Conservation (phyloP, 768 basidiomycete genomes). For the Suillus americanus region DNA sequence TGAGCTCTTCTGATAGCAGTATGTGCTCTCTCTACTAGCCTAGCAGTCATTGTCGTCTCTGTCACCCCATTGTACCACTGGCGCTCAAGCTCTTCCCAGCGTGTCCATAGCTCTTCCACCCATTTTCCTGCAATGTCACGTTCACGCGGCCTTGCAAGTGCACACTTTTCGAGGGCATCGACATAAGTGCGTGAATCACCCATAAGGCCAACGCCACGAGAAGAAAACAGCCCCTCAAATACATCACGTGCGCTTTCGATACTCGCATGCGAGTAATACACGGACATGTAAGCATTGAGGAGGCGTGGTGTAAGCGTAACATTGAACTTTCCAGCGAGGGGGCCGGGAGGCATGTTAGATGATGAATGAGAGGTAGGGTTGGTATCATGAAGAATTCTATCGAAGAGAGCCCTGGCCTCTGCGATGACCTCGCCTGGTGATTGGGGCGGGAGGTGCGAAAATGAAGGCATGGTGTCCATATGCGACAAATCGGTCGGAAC, state of each 20-base stretch:
- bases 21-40: slow-evolving; percentile 70
- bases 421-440: slow-evolving; percentile 66
- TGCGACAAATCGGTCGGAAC: background rate
- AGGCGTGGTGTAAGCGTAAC: slow-evolving; percentile 63
- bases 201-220: slow-evolving; percentile 24
- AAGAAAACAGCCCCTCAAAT: slow-evolving; percentile 50
- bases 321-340: slow-evolving; percentile 46
- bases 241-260: slow-evolving; percentile 48
- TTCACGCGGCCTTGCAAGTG: slow-evolving; percentile 41
- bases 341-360: background rate
- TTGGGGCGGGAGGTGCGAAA: slow-evolving; percentile 66
- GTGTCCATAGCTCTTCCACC: slow-evolving; percentile 63
- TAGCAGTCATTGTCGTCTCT: slow-evolving; percentile 25
- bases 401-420: slow-evolving; percentile 68
- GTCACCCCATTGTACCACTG: slow-evolving; percentile 30
- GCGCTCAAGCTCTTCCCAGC: slow-evolving; percentile 56
- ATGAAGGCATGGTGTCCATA: slow-evolving; percentile 16
- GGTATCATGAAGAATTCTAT: slow-evolving; percentile 52
- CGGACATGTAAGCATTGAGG: slow-evolving; percentile 78
- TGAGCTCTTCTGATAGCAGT: slow-evolving; percentile 65
- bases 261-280: slow-evolving; percentile 60
- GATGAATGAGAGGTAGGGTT: slow-evolving; percentile 6
- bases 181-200: slow-evolving; percentile 59
- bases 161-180: slow-evolving; percentile 69
- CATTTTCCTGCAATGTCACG: slow-evolving; percentile 48